A percentile compares a stretch with the other conserved stretches of the same genome.
Evolutionary conservation across 805 yeast species (phyloP).

Genomic region (Lipomyces sp.): DNA sequence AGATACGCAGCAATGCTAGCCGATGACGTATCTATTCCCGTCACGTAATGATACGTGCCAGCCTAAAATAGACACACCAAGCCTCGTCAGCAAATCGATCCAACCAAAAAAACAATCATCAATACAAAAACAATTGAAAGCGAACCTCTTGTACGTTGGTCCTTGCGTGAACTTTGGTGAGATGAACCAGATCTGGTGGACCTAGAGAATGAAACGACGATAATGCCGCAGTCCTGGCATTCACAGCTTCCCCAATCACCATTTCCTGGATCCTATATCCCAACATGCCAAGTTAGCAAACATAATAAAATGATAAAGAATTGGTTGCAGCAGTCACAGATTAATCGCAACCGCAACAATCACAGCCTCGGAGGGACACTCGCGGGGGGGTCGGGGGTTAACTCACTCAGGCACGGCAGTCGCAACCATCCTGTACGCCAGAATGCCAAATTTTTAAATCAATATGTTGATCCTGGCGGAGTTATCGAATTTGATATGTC

Average conservation of each 20-base stretch:
- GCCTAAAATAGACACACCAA: constrained; percentile 18
- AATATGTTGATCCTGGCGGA: background rate
- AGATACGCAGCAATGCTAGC: constrained; percentile 63
- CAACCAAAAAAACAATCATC: constrained; percentile 52
- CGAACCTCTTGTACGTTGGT: constrained; percentile 52
- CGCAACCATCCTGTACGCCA: constrained; percentile 9
- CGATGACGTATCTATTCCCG: constrained; percentile 59
- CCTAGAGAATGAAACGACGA: constrained; percentile 62
- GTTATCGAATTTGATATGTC: background rate
- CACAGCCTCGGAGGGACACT: too few species aligned
- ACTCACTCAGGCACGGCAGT: constrained; percentile 20
- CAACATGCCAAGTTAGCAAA: background rate
- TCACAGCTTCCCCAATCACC: constrained; percentile 58
- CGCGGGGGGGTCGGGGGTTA: background rate
- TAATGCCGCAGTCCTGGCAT: constrained; percentile 53
- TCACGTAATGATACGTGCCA: constrained; percentile 60
- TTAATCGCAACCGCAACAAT: too few species aligned
- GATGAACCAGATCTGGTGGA: constrained; percentile 72
- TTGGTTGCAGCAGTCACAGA: too few species aligned
- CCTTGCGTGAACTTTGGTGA: constrained; percentile 51
- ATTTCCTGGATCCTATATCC: constrained; percentile 52
- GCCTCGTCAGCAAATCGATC: constrained; percentile 43
- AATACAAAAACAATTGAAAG: too few species aligned
- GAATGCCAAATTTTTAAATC: background rate
- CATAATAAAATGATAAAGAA: too few species aligned